Base-by-base conservation (phyloP, 2,329 filamentous ascomycete genomes). In the Colletotrichum sp. region DNA sequence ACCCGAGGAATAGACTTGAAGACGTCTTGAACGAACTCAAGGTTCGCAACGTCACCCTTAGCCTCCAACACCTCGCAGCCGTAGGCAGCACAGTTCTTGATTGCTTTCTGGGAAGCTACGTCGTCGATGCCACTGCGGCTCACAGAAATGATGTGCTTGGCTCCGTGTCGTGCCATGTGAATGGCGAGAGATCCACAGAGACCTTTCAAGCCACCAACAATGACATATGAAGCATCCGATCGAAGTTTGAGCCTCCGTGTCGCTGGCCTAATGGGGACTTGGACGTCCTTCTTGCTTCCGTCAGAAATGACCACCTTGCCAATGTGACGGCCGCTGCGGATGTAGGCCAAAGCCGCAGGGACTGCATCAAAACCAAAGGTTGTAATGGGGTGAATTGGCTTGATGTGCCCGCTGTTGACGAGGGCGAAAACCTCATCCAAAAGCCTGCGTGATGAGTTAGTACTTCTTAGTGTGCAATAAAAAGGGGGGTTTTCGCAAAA, bases 301-400 rank as follows among this genome's bases (percentile, higher is more conserved):
- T 59, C 26, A 26, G 66, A 84, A 21, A 86, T 68, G n/a, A 88
- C 82, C 18, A 88, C 84, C 70, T 88, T 88, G 0, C 86, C 87
- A 56, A 85, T 84, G 76, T 89, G 87, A 36, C 78, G 79, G 1
- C 86, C 86, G 2, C 79, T 80, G 68, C 88, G 85, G 83, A 89
- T 84, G 59, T 84, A 82, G 1, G 85, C 79, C 76, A 89, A 86
- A 0, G 86, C 86, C 12, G 85, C 81, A 5, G 55, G 18, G 5
- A 61, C 12, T 8, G 14, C 21, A 14, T 36, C n/a, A 28, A 58
- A 69, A 7, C 26, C 16, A 26, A 69, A 69, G 9, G 4, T 26
- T 3, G 32, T 30, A 3, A 61, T 30, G 18, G 55, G 30, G 10
- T 13, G 13, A 16, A 69, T 58, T 14, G 66, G 66, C 26, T 24